Evolutionary conservation across 495 filamentous ascomycete species (phyloP).

Genomic region (Neurospora sp.): DNA sequence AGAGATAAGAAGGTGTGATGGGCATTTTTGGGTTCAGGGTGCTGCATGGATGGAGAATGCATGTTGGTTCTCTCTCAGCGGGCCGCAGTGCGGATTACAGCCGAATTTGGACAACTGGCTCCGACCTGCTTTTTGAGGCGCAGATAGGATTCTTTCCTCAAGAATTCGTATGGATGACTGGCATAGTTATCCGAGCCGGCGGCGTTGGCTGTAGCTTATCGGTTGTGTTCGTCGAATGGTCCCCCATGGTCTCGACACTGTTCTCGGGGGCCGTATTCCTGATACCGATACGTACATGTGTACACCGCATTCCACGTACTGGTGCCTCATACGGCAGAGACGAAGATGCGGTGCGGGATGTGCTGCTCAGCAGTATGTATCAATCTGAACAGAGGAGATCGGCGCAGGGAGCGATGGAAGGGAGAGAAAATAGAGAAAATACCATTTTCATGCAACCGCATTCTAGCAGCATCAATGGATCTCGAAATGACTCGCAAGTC

Average conservation of each 20-base stretch:
- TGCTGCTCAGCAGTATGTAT: neutral
- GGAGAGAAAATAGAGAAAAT: neutral
- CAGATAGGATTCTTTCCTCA: neutral
- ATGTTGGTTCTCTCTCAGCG: neutral
- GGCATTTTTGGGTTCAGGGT: neutral
- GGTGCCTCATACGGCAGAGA: neutral
- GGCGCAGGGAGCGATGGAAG: neutral
- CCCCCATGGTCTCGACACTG: neutral
- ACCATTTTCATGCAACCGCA: neutral
- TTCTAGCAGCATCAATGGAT: neutral
- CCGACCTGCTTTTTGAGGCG: neutral
- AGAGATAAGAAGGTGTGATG: neutral
- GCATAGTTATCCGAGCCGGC: neutral
- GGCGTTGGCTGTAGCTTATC: neutral
- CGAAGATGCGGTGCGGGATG: neutral
- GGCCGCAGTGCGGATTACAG: neutral
- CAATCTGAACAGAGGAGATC: neutral
- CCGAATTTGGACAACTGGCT: neutral
- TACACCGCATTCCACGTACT: neutral
- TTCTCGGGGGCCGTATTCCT: neutral
- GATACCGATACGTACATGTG: neutral
- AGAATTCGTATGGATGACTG: neutral
- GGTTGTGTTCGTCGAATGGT: neutral
- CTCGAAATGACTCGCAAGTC: neutral
- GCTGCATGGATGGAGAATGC: neutral